Conservation (phyloP, 148 eudicot species). For the Rheum nobile region DNA sequence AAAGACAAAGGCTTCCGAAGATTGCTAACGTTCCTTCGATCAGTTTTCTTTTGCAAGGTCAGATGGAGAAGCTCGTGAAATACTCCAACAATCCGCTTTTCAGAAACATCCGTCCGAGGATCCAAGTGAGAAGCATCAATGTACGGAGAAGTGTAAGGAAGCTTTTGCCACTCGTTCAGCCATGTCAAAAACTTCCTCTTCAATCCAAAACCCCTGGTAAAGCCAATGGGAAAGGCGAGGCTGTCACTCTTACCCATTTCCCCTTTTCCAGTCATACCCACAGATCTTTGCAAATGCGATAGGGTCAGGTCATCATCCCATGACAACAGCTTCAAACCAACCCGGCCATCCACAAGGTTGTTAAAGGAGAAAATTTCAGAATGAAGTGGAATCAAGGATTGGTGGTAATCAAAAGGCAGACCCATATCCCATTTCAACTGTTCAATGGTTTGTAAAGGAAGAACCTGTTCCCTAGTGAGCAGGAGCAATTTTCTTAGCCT, state of each 20-base stretch:
- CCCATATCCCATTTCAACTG: slow-evolving; percentile 94
- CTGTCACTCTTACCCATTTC: slow-evolving; percentile 15
- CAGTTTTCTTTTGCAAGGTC: slow-evolving; percentile 52
- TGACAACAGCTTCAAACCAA: slow-evolving; percentile 51
- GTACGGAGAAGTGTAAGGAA: slow-evolving; percentile 88
- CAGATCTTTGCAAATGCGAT: slow-evolving; percentile 48
- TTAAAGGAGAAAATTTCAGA: slow-evolving; percentile 41
- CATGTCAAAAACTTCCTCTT: slow-evolving; percentile 70
- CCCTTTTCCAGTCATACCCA: slow-evolving; percentile 13
- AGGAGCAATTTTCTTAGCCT: slow-evolving; percentile 70
- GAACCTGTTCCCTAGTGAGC: slow-evolving; percentile 46
- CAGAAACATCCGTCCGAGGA: slow-evolving; percentile 81
- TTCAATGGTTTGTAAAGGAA: slow-evolving; percentile 71
- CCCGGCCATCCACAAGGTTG: slow-evolving; percentile 57
- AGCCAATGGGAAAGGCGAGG: slow-evolving; percentile 61
- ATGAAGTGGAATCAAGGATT: slow-evolving; percentile 25
- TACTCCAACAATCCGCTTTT: slow-evolving; percentile 77
- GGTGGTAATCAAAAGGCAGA: slow-evolving; percentile 58
- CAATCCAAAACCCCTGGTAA: slow-evolving; percentile 74
- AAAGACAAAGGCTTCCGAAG: slow-evolving; percentile 53
- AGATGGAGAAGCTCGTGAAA: slow-evolving; percentile 86
- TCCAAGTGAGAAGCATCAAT: slow-evolving; percentile 64
- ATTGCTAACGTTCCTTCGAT: slow-evolving; percentile 76
- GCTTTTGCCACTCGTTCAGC: slow-evolving; percentile 87
- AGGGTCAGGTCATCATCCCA: slow-evolving; percentile 54